Percentiles rank a stretch among this genome's conserved stretches.
These are phyloP conservation scores for Cyberlindnera misumaiensis DNA, from an alignment of 805 yeast species.

Conservation along the genomic window DNA sequence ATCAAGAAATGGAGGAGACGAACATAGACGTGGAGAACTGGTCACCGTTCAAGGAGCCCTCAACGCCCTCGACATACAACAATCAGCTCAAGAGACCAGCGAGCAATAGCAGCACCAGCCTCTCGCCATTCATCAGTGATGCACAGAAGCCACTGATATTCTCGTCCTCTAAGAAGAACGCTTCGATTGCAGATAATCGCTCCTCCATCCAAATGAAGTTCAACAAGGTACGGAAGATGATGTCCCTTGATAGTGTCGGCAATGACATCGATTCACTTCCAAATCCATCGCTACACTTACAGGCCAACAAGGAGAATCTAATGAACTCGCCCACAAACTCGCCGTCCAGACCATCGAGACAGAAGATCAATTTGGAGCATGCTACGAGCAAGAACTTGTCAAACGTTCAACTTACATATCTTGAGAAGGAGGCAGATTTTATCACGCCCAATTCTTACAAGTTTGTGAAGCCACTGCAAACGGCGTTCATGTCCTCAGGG, in stretches of 20 bases:
- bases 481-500: slow-evolving; percentile 76
- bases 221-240: slow-evolving; percentile 25
- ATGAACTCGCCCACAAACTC: slow-evolving; percentile 23
- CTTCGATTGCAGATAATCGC: slow-evolving; percentile 24
- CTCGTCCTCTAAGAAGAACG: slow-evolving; percentile 11
- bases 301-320: slow-evolving; percentile 7
- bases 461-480: slow-evolving; percentile 76
- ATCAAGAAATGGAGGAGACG: slow-evolving; percentile 16
- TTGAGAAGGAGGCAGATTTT: slow-evolving; percentile 20
- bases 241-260: slow-evolving; percentile 16
- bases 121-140: slow-evolving; percentile 24
- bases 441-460: slow-evolving; percentile 53
- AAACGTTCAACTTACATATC: slow-evolving; percentile 6
- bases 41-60: slow-evolving; percentile 25
- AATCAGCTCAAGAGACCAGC: slow-evolving; percentile 23
- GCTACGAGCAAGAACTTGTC: slow-evolving; percentile 7
- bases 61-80: slow-evolving; percentile 18
- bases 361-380: slow-evolving; percentile 17
- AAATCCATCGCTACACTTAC: slow-evolving; percentile 21
- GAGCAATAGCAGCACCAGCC: slow-evolving; percentile 19
- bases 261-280: slow-evolving; percentile 15
- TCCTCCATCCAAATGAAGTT: slow-evolving; percentile 22
- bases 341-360: slow-evolving; percentile 28
- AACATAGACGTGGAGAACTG: slow-evolving; percentile 24
- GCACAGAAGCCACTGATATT: slow-evolving; percentile 19